These are phyloP conservation scores for Crassisporium funariophilum DNA, from an alignment of 768 basidiomycete species.

Conservation along the genomic window DNA sequence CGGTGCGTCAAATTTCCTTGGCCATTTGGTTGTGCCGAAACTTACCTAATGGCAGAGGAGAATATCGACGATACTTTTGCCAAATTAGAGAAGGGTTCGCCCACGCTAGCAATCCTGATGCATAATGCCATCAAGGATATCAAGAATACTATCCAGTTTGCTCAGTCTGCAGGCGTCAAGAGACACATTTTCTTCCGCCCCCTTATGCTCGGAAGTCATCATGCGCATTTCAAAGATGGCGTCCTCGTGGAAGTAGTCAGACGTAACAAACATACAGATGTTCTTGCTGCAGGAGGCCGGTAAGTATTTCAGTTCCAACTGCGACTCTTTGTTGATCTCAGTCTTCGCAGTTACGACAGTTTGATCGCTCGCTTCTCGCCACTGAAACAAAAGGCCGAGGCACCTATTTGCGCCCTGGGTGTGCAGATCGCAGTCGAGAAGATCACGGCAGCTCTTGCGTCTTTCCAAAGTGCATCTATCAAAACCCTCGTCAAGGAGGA, in stretches of 20 bases:
- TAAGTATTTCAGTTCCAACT: constrained; percentile 29
- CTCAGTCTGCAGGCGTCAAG: constrained; percentile 60
- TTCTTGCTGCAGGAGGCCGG: constrained; percentile 85
- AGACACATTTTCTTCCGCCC: constrained; percentile 70
- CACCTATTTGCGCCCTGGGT: constrained; percentile 64
- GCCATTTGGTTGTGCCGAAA: background rate
- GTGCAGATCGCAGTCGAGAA: constrained; percentile 80
- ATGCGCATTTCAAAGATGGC: constrained; percentile 69
- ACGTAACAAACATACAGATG: constrained; percentile 63
- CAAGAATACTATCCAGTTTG: constrained; percentile 60
- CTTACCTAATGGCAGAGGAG: constrained; percentile 44
- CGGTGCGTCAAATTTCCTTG: constrained; percentile 39
- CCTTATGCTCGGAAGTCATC: constrained; percentile 70
- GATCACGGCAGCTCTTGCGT: constrained; percentile 68
- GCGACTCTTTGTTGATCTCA: background rate
- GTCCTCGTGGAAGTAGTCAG: constrained; percentile 75
- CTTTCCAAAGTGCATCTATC: constrained; percentile 69
- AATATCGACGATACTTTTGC: constrained; percentile 59
- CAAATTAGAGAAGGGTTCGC: constrained; percentile 62
- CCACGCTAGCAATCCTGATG: constrained; percentile 50
- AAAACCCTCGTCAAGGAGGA: constrained; percentile 75
- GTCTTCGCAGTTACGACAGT: constrained; percentile 62
- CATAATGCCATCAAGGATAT: constrained; percentile 60
- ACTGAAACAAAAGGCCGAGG: constrained; percentile 55
- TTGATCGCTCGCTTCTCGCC: constrained; percentile 63